Evolutionary conservation across 2,329 filamentous ascomycete species (phyloP).

Genomic region (Pseudogymnoascus sp.): DNA sequence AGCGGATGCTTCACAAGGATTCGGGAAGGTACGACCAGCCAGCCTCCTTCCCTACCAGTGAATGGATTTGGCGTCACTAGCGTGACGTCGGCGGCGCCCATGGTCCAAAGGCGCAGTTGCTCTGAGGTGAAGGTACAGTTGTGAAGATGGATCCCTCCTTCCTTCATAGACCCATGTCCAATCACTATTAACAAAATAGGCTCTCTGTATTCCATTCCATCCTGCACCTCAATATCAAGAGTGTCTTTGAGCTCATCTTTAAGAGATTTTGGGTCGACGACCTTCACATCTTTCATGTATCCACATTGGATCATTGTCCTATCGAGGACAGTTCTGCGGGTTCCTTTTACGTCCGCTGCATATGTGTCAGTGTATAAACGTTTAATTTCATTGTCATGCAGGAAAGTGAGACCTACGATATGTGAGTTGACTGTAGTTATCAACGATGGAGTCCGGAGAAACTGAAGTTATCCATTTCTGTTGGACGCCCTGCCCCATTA

Average conservation of each 20-base stretch:
- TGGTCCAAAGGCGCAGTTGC: background rate
- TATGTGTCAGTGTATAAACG: background rate
- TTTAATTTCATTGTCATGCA: background rate
- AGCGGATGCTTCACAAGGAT: background rate
- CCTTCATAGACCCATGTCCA: background rate
- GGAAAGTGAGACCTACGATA: background rate
- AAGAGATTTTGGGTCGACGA: background rate
- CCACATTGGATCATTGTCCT: background rate
- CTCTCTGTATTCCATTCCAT: background rate
- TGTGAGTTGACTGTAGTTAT: background rate
- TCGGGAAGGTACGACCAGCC: background rate
- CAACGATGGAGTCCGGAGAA: background rate
- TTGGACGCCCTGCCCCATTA: background rate
- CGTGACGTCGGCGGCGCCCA: background rate
- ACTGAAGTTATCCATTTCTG: background rate
- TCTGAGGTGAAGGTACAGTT: background rate
- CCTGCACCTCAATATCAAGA: background rate
- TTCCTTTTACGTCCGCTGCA: background rate
- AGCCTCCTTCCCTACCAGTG: background rate
- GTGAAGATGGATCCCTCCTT: constrained; percentile 4
- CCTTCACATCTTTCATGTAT: background rate
- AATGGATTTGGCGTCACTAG: background rate
- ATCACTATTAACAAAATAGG: background rate
- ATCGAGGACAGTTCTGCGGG: background rate
- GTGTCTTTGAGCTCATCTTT: background rate